Percentiles rank a stretch among this genome's conserved stretches.
Evolutionary conservation across 345 rosid species (phyloP).

Genomic region (Crucihimalaya himalaica): DNA sequence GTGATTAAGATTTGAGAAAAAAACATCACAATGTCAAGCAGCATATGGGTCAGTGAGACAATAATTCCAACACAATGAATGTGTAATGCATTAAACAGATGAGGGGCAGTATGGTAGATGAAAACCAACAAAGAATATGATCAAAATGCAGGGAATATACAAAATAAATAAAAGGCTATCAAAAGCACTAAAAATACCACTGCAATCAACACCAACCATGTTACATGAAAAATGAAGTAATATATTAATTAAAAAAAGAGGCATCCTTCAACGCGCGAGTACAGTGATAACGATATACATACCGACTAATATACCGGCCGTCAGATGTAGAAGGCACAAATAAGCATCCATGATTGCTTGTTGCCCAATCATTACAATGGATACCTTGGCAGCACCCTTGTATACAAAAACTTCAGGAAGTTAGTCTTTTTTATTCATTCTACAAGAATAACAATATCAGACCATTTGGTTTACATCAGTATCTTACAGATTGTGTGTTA

Average conservation of each 20-base stretch:
- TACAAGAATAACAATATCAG: constrained; percentile 1
- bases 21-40: constrained; percentile 16
- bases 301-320: constrained; percentile 97
- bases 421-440: constrained; percentile 15
- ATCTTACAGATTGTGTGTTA: constrained; percentile 95
- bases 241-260: neutral
- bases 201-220: neutral
- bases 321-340: constrained; percentile 94
- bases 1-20: constrained; percentile 17
- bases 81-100: neutral
- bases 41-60: neutral
- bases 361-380: constrained; percentile 91
- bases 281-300: constrained; percentile 33
- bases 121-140: neutral
- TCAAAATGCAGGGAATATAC: constrained; percentile 1
- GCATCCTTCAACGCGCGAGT: neutral
- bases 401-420: constrained; percentile 14
- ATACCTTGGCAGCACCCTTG: constrained; percentile 98
- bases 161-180: neutral
- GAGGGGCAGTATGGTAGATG: neutral
- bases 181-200: neutral
- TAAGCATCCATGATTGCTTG: constrained; percentile 99
- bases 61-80: neutral
- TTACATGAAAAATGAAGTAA: neutral
- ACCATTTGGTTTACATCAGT: constrained; percentile 9